phyloP scores from a whole-genome alignment of 78 protist genomes.

The Chrysochromulina parva region DNA sequence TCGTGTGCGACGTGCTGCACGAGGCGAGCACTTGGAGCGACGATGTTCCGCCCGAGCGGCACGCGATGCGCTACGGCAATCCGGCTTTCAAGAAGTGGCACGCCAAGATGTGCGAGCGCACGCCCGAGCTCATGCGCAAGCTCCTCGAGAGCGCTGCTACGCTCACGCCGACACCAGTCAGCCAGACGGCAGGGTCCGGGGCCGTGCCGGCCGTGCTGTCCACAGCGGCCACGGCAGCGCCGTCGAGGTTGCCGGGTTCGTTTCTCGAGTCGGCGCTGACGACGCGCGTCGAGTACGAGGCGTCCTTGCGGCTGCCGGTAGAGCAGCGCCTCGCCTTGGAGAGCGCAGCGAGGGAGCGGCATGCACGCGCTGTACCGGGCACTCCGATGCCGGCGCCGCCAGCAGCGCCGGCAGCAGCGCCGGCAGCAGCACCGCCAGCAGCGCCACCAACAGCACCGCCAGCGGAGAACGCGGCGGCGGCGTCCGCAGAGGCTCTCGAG shows the following conservation, averaged over 20 bases:
- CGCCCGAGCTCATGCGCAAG: background rate
- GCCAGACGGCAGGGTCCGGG: background rate
- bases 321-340: too few species aligned
- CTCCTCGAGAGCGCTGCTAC: background rate
- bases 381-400: too few species aligned
- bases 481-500: too few species aligned
- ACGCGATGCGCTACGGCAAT: slow-evolving; percentile 82
- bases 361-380: too few species aligned
- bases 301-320: too few species aligned
- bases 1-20: slow-evolving; percentile 41
- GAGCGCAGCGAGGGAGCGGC: too few species aligned
- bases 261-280: too few species aligned
- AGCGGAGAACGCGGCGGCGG: background rate
- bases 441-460: background rate
- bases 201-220: too few species aligned
- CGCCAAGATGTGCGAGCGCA: background rate
- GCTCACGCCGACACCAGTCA: background rate
- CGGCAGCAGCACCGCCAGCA: too few species aligned
- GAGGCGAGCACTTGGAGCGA: slow-evolving; percentile 44
- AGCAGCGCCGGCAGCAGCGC: too few species aligned
- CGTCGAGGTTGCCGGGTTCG: background rate
- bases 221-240: background rate
- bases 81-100: slow-evolving; percentile 69
- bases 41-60: slow-evolving; percentile 69
- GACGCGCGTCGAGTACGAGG: too few species aligned